Base-by-base conservation (phyloP, 768 basidiomycete species). In the Trametes sanguinea region DNA sequence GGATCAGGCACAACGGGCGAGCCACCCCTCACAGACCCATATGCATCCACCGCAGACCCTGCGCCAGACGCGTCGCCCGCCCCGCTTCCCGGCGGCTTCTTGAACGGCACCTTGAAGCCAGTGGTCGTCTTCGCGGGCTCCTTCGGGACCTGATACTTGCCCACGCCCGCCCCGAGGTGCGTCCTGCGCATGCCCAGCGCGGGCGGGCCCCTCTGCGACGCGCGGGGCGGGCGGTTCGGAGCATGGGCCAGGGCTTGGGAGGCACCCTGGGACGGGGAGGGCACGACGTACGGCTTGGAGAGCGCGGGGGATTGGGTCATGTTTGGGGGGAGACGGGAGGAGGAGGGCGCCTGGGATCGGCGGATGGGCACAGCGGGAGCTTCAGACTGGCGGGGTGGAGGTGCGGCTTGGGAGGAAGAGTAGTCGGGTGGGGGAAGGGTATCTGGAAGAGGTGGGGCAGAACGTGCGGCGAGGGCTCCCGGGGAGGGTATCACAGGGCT, bases 201-300 rank as follows among this genome's bases (percentile, higher is more conserved):
- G 0, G 43, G 55, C 16, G 55, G 61, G 5, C 51, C 16, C 7
- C 51, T 44, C 45, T 47, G 55, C 37, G 45, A 53, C 17, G 51
- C 42, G 48, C 48, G 40, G 17, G 30, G 7, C 6, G 43, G 54
- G 7, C 11, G 40, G 30, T 22, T 22, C 35, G 35, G 35, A 37
- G 35, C 11, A 22, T 37, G 35, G 11, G 35, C 35, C 6, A 37
- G 35, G 6, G 32, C 11, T 16, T 47, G 46, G 22, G 43, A 35
- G 4, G 45, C 27, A 16, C 47, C 37, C 2, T 32, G 52, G 22
- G 48, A 30, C 8, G 46, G 6, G 2, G 56, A 22, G 22, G 45
- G 61, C 51, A 47, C 13, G 44, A 52, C 54, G 42, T 51, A 61
- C 3, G 63, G 63, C 14, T 46, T 30, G 1, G 54, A 55, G 42